Conservation (phyloP, 2,329 filamentous ascomycete species). For the Beauveria sp. region DNA sequence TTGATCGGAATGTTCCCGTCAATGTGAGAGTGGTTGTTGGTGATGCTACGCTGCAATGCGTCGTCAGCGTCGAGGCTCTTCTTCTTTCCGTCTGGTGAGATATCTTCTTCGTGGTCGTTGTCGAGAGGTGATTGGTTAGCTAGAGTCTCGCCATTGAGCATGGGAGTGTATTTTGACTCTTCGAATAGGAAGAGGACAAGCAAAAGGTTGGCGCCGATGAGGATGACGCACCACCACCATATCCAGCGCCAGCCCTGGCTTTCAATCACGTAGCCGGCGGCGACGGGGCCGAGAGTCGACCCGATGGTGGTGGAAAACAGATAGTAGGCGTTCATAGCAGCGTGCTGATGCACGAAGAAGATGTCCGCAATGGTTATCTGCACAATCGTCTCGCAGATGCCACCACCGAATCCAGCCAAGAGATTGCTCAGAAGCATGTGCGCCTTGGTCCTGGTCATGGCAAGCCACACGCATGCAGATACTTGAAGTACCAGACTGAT, state of each 20-base stretch:
- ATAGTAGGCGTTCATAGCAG: slow-evolving; percentile 39
- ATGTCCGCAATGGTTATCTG: slow-evolving; percentile 40
- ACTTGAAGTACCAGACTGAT: slow-evolving; percentile 31
- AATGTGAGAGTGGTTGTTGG: slow-evolving; percentile 8
- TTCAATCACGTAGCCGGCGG: slow-evolving; percentile 27
- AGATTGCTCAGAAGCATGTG: slow-evolving; percentile 36
- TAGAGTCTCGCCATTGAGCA: not conserved
- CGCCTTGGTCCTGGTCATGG: slow-evolving; percentile 29
- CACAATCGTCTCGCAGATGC: slow-evolving; percentile 34
- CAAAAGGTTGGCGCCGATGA: slow-evolving; percentile 29
- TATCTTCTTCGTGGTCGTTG: not conserved
- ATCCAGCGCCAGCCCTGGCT: slow-evolving; percentile 39
- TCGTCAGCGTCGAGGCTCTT: not conserved
- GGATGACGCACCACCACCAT: slow-evolving; percentile 38
- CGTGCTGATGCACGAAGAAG: slow-evolving; percentile 40
- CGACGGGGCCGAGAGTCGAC: slow-evolving; percentile 29
- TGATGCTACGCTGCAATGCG: slow-evolving; percentile 9
- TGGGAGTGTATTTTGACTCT: slow-evolving; percentile 26
- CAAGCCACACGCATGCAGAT: slow-evolving; percentile 29
- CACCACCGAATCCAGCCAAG: slow-evolving; percentile 34
- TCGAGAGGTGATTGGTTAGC: not conserved
- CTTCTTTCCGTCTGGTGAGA: not conserved
- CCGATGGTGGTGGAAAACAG: not conserved
- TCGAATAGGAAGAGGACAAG: slow-evolving; percentile 33
- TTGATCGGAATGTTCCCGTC: slow-evolving; percentile 28